Evolutionary conservation across 495 filamentous ascomycete species (phyloP).

Genomic region (Xylaria palmicola): DNA sequence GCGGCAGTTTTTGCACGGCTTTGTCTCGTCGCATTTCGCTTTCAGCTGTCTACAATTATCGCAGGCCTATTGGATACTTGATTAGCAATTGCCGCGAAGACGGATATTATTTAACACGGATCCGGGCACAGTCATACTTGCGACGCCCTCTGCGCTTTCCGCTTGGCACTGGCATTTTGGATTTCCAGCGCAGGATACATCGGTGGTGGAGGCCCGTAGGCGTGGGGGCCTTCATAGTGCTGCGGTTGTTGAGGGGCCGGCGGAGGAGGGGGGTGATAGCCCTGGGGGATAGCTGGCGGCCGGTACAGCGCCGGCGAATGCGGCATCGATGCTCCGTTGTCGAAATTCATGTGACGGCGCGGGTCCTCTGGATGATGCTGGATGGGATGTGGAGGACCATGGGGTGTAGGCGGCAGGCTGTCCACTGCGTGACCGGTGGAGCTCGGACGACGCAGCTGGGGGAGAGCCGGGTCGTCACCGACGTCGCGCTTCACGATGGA

Average conservation of each 20-base stretch:
- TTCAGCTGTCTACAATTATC: slow-evolving; percentile 68
- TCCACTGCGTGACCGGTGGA: slow-evolving; percentile 44
- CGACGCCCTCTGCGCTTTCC: slow-evolving; percentile 52
- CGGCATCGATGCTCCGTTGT: slow-evolving; percentile 39
- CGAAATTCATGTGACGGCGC: slow-evolving; percentile 48
- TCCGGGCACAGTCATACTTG: slow-evolving; percentile 36
- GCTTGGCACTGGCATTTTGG: slow-evolving; percentile 42
- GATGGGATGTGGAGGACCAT: slow-evolving; percentile 31
- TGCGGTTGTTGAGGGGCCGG: slow-evolving; percentile 40
- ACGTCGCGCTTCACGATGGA: slow-evolving; percentile 52
- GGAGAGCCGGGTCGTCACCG: slow-evolving; percentile 43
- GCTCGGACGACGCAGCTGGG: slow-evolving; percentile 44
- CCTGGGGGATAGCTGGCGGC: slow-evolving; percentile 31
- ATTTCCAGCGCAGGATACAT: slow-evolving; percentile 46
- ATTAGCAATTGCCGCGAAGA: slow-evolving; percentile 26
- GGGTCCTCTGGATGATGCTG: slow-evolving; percentile 37
- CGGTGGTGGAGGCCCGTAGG: slow-evolving; percentile 33
- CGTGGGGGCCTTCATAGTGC: slow-evolving; percentile 40
- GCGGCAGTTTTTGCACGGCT: slow-evolving; percentile 56
- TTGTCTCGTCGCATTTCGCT: slow-evolving; percentile 69
- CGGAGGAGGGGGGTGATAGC: slow-evolving; percentile 45
- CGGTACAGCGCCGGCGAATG: slow-evolving; percentile 42
- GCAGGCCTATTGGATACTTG: slow-evolving; percentile 52
- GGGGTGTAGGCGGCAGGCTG: slow-evolving; percentile 35
- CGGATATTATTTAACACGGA: too few relatives aligned